A percentile compares a stretch with the other conserved stretches of the same genome.
These are phyloP conservation scores for Naematelia encephala DNA, from an alignment of 768 basidiomycete species.

Conservation along the genomic window DNA sequence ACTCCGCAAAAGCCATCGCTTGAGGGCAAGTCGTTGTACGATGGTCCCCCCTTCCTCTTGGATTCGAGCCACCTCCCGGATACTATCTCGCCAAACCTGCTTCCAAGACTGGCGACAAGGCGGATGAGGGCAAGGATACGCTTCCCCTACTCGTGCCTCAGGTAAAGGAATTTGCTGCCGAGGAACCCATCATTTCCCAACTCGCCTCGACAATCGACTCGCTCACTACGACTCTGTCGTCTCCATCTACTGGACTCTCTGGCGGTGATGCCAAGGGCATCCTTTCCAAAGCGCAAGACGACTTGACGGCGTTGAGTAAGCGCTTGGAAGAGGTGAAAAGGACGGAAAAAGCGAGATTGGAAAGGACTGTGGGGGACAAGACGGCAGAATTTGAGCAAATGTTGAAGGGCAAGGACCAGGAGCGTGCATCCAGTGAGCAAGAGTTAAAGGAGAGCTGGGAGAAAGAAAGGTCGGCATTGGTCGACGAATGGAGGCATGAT, in stretches of 20 bases:
- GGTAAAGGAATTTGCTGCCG: slow-evolving; percentile 64
- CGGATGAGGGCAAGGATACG: slow-evolving; percentile 46
- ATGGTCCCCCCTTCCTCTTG: slow-evolving; percentile 73
- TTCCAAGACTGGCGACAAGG: slow-evolving; percentile 25
- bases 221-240: slow-evolving; percentile 75
- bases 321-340: slow-evolving; percentile 75
- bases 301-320: slow-evolving; percentile 71
- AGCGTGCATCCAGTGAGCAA: slow-evolving; percentile 78
- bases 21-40: slow-evolving; percentile 57
- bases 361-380: slow-evolving; percentile 71
- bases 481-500: slow-evolving; percentile 77
- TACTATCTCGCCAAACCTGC: slow-evolving; percentile 57
- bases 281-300: slow-evolving; percentile 72
- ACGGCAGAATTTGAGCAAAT: slow-evolving; percentile 64
- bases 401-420: slow-evolving; percentile 73
- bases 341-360: slow-evolving; percentile 68
- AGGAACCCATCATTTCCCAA: slow-evolving; percentile 89
- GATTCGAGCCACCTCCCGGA: slow-evolving; percentile 90
- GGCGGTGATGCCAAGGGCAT: slow-evolving; percentile 57
- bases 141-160: slow-evolving; percentile 79
- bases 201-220: slow-evolving; percentile 90
- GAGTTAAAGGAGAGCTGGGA: slow-evolving; percentile 78
- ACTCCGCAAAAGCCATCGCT: slow-evolving; percentile 33
- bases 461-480: slow-evolving; percentile 67
- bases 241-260: slow-evolving; percentile 52